Percentiles rank a stretch among this genome's conserved stretches.
These are phyloP conservation scores for Lophiostoma macrostomum DNA, from an alignment of 495 filamentous ascomycete genomes.

Conservation along the genomic window DNA sequence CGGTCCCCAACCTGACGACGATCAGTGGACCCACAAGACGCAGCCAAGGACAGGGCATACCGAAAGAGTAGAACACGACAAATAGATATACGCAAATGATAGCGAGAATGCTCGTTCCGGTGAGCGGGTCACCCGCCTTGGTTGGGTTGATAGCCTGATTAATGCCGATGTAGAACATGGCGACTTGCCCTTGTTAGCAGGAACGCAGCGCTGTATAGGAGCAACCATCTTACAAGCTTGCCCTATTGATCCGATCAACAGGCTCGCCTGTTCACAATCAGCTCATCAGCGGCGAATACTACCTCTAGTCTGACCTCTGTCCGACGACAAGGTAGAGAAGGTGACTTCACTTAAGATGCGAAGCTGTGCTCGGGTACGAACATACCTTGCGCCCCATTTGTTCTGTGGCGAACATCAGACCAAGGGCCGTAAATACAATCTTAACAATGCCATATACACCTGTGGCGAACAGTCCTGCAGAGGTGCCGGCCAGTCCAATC, in stretches of 20 bases:
- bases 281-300: too few relatives aligned
- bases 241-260: constrained; percentile 23
- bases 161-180: constrained; percentile 34
- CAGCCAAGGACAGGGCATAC: constrained; percentile 4
- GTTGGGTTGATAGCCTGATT: constrained; percentile 26
- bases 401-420: constrained; percentile 33
- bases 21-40: constrained; percentile 9
- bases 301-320: too few relatives aligned
- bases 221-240: too few relatives aligned
- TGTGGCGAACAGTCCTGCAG: constrained; percentile 32
- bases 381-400: constrained; percentile 34
- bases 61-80: constrained; percentile 73
- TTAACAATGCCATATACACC: constrained; percentile 35
- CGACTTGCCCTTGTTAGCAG: too few relatives aligned
- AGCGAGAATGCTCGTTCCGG: constrained; percentile 23
- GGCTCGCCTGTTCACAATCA: constrained; percentile 26
- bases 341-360: too few relatives aligned
- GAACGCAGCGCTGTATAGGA: too few relatives aligned
- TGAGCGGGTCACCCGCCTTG: constrained; percentile 30
- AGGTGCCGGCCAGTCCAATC: constrained; percentile 23
- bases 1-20: constrained; percentile 59
- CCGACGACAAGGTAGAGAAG: too few relatives aligned
- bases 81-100: constrained; percentile 64
- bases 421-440: constrained; percentile 25
- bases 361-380: too few relatives aligned